Conservation (phyloP, 2,329 filamentous ascomycete genomes). For the Parastagonospora nodorum region DNA sequence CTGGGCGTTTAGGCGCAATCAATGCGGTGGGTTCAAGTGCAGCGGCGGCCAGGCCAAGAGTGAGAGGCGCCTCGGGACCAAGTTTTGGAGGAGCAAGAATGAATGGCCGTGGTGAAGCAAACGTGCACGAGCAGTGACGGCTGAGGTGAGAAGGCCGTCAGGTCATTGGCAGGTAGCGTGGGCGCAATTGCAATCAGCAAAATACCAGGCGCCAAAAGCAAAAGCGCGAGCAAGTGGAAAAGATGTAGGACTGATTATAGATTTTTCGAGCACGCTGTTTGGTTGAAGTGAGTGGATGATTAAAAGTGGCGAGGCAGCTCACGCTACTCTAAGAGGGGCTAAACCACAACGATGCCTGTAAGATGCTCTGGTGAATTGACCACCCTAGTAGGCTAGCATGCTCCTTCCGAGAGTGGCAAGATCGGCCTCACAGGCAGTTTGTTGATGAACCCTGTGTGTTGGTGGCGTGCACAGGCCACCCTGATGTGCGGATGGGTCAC, state of each 20-base stretch:
- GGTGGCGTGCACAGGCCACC: constrained; percentile 41
- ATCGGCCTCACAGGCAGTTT: constrained; percentile 10
- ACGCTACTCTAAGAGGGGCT: constrained; percentile 39
- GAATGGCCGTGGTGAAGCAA: constrained; percentile 25
- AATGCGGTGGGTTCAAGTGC: constrained; percentile 26
- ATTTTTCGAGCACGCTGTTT: constrained; percentile 40
- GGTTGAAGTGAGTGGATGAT: constrained; percentile 42
- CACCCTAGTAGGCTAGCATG: constrained; percentile 2
- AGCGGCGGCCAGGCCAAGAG: constrained; percentile 35
- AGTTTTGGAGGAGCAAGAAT: constrained; percentile 17
- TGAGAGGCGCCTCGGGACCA: constrained; percentile 18
- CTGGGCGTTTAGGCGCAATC: constrained; percentile 37
- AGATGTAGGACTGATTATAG: constrained; percentile 37
- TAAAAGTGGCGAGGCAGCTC: constrained; percentile 46
- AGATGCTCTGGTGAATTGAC: constrained; percentile 6
- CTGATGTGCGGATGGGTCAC: constrained; percentile 47
- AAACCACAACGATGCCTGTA: constrained; percentile 28
- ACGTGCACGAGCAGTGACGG: constrained; percentile 29
- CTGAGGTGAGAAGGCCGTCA: constrained; percentile 32
- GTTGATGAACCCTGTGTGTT: constrained; percentile 23
- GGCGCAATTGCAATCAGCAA: constrained; percentile 34
- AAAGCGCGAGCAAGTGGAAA: constrained; percentile 32
- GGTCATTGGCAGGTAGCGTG: constrained; percentile 22
- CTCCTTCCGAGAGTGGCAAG: constrained; percentile 9
- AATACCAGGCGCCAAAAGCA: constrained; percentile 39